These are phyloP conservation scores for Trichoderma asperellum DNA, from an alignment of 2,329 filamentous ascomycete species.

Conservation along the genomic window DNA sequence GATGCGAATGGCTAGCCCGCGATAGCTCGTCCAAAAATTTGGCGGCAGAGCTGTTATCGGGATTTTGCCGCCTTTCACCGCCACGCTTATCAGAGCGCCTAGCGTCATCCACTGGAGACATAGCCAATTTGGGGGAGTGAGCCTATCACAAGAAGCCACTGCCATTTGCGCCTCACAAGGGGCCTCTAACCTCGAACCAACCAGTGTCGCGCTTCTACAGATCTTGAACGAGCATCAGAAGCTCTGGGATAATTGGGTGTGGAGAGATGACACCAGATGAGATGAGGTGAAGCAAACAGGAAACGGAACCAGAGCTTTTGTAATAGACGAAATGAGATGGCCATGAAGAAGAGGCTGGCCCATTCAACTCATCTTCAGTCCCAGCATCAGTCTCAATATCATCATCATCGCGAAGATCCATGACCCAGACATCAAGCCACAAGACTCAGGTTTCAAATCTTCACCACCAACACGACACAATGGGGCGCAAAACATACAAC, in stretches of 20 bases:
- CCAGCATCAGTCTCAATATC: constrained; percentile 27
- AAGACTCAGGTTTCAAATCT: neutral
- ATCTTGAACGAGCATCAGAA: neutral
- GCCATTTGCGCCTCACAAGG: neutral
- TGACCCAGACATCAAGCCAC: neutral
- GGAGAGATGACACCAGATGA: neutral
- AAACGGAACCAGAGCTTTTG: neutral
- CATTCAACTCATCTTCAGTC: constrained; percentile 16
- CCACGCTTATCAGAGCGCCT: constrained; percentile 39
- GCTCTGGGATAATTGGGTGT: neutral
- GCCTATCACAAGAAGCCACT: constrained; percentile 6
- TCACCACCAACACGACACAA: constrained; percentile 37
- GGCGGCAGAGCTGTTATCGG: constrained; percentile 41
- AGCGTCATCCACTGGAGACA: constrained; percentile 19
- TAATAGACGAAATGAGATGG: neutral
- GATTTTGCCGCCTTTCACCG: constrained; percentile 46
- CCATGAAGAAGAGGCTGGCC: neutral
- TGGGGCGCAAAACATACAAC: constrained; percentile 64
- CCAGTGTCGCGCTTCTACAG: neutral
- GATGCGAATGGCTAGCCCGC: neutral
- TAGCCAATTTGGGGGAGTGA: constrained; percentile 20
- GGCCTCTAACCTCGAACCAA: neutral
- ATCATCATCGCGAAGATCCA: constrained; percentile 14
- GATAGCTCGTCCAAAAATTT: constrained; percentile 42
- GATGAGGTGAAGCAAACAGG: neutral